Evolutionary conservation across 805 yeast species (phyloP).

Genomic region (Candida hungchunana): DNA sequence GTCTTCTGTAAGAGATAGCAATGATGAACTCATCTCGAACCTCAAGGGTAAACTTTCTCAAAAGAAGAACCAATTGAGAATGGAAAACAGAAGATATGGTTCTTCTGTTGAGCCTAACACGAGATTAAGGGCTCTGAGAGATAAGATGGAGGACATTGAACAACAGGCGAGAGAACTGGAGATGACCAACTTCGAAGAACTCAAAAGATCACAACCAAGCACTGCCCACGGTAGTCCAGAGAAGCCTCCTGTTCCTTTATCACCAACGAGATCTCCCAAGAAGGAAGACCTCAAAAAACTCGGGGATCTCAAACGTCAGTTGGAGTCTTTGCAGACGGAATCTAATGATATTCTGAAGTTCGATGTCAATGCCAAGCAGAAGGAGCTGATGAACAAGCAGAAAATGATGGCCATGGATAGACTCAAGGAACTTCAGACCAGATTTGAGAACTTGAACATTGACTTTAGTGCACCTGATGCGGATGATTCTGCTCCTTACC

Average conservation of each 20-base stretch:
- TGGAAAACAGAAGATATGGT: constrained; percentile 44
- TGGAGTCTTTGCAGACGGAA: constrained; percentile 63
- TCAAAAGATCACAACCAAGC: constrained; percentile 21
- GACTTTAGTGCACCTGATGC: constrained; percentile 36
- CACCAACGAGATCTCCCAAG: constrained; percentile 31
- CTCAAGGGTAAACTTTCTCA: constrained; percentile 36
- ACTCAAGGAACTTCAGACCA: constrained; percentile 61
- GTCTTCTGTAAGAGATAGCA: constrained; percentile 28
- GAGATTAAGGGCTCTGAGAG: constrained; percentile 67
- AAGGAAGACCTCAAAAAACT: constrained; percentile 54
- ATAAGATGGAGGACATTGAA: constrained; percentile 81
- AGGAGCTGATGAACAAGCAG: constrained; percentile 54
- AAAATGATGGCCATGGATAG: constrained; percentile 68
- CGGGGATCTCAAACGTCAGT: constrained; percentile 48
- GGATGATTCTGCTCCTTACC: constrained; percentile 17
- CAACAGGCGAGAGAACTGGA: constrained; percentile 83
- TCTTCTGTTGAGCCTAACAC: constrained; percentile 70
- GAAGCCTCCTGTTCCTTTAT: constrained; percentile 20
- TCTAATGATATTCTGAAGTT: constrained; percentile 72
- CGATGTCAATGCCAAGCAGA: constrained; percentile 46
- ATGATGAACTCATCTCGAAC: constrained; percentile 33
- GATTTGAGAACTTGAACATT: constrained; percentile 61
- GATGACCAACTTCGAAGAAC: constrained; percentile 72
- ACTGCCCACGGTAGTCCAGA: constrained; percentile 21
- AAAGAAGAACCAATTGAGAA: constrained; percentile 37